Evolutionary conservation across 345 rosid genomes (phyloP).

Genomic region (Capsella bursapastoris): DNA sequence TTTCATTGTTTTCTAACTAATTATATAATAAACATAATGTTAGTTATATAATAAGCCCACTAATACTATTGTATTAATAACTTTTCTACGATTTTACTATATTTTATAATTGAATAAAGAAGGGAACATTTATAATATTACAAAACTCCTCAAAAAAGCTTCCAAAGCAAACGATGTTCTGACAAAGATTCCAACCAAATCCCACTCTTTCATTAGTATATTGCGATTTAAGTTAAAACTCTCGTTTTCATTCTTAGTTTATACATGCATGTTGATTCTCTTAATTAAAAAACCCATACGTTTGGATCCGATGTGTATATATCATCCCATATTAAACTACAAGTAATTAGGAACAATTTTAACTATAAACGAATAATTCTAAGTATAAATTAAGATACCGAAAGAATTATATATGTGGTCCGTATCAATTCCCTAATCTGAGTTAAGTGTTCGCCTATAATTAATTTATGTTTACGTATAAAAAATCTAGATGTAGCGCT

Average conservation of each 20-base stretch:
- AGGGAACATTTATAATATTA: conserved; percentile 26
- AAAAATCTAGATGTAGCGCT: conserved; percentile 11
- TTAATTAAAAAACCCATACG: conserved; percentile 10
- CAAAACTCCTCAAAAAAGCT: conserved; percentile 19
- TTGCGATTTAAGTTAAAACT: conserved; percentile 45
- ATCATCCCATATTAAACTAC: conserved; percentile 13
- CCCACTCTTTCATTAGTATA: conserved; percentile 58
- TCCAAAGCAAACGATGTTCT: conserved; percentile 28
- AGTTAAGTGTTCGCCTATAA: conserved; percentile 5
- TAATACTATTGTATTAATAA: conserved; percentile 9
- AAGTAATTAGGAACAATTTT: not conserved
- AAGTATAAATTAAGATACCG: not conserved
- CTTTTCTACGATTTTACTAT: conserved; percentile 1
- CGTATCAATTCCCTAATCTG: conserved; percentile 31
- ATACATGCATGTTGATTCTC: conserved; percentile 11
- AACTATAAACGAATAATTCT: not conserved
- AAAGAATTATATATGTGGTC: conserved; percentile 10
- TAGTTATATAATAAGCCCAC: conserved; percentile 20
- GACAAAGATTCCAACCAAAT: conserved; percentile 57
- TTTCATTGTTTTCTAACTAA: not conserved
- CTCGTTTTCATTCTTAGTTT: conserved; percentile 29
- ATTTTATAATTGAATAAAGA: conserved; percentile 20
- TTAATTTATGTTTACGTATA: conserved; percentile 19
- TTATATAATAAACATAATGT: not conserved
- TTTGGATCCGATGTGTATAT: conserved; percentile 30